These are phyloP conservation scores for Alternaria viburni DNA, from an alignment of 2,329 filamentous ascomycete species.

Conservation along the genomic window DNA sequence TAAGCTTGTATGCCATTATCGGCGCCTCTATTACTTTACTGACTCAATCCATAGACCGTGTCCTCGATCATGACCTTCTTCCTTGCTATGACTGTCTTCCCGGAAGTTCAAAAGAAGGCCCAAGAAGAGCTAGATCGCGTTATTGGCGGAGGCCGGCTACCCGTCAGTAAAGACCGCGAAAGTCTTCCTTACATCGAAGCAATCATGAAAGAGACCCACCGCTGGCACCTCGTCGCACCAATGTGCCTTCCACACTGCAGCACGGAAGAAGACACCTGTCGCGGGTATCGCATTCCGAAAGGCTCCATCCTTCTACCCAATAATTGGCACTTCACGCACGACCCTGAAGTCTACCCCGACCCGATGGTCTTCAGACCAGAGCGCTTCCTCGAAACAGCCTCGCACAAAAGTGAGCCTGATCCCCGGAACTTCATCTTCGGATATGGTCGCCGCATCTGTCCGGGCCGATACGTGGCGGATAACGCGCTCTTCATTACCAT, in stretches of 20 bases:
- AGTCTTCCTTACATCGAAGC: constrained; percentile 48
- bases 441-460: constrained; percentile 53
- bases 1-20: constrained; percentile 12
- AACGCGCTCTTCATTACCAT: constrained; percentile 50
- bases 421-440: constrained; percentile 46
- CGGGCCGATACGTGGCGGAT: constrained; percentile 53
- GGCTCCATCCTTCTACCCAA: constrained; percentile 45
- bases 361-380: constrained; percentile 53
- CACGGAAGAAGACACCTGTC: constrained; percentile 44
- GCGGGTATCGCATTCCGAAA: constrained; percentile 52
- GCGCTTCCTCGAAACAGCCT: constrained; percentile 46
- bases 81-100: constrained; percentile 60
- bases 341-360: constrained; percentile 45
- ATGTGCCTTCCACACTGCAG: constrained; percentile 42
- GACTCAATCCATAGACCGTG: constrained; percentile 41
- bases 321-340: constrained; percentile 52
- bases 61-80: constrained; percentile 54
- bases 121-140: constrained; percentile 57
- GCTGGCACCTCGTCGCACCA: constrained; percentile 40
- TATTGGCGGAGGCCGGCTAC: constrained; percentile 54
- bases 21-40: not conserved
- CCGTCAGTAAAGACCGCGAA: constrained; percentile 54
- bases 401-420: constrained; percentile 46
- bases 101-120: constrained; percentile 55
- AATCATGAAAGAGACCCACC: constrained; percentile 53